Evolutionary conservation across 2,329 filamentous ascomycete species (phyloP), one percentile per base, ranked within the genome.

Genomic region (Colletotrichum shisoi): DNA sequence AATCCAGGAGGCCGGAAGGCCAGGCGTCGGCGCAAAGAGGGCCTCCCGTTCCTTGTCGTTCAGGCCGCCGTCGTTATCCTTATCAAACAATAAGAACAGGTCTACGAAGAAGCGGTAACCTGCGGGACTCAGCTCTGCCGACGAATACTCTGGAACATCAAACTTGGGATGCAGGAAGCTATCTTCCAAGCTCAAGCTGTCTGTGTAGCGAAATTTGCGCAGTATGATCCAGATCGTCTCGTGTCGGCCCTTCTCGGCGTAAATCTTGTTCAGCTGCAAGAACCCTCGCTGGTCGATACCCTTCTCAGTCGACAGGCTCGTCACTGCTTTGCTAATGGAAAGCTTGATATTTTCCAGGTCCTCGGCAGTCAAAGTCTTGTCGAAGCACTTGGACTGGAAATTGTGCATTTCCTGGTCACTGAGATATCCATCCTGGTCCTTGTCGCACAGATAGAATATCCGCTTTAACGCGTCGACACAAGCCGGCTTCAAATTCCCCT

Each of bases 221-320:
- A 99, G 80, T 68, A 99, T 97, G 69, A 96, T 93, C 95, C 95
- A 99, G 49, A 98, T 95, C 0, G 95, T 99, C 79, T 99, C 95
- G 76, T 99, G 95, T 13, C 95, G 91, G 13, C 95, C 95, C 76
- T 98, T 98, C 76, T 98, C 94, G 0, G 94, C 95, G 76, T 97
- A 99, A 65, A 98, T 87, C 79, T 94, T 97, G 80, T 98, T 98
- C 45, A 99, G 82, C 71, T 94, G 87, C 56, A 99, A 80, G 74
- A 99, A 99, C 0, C 93, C 94, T 44, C 85, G 85, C 71, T 92
- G 86, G 70, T 94, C 91, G 71, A 99, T 91, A 1, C 94, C 95
- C 48, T 83, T 86, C 37, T 88, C 84, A 2, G 87, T 83, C 27
- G 87, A 84, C 0, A 88, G 86, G 3, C 84, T 82, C 0, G 90